Conservation (phyloP, 805 yeast species). For the Helenozyma baotianmanensis region DNA sequence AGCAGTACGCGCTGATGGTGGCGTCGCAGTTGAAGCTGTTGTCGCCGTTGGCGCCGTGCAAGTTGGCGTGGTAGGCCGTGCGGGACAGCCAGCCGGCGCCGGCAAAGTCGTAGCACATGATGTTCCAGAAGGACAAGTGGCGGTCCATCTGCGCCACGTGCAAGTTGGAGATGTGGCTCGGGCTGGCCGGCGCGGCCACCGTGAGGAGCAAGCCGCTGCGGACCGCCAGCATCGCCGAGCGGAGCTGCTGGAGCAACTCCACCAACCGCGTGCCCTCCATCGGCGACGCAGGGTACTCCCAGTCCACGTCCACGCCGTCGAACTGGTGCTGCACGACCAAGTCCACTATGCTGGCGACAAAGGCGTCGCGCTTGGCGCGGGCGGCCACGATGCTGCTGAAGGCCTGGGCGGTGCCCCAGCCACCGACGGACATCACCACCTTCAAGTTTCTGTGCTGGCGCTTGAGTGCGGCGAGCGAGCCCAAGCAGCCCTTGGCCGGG, state of each 20-base stretch:
- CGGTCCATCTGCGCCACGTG: conserved; percentile 52
- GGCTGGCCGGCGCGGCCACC: conserved; percentile 72
- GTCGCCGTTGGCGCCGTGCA: conserved; percentile 41
- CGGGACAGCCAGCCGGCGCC: conserved; percentile 65
- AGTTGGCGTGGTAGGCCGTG: conserved; percentile 68
- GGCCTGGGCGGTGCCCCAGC: conserved; percentile 52
- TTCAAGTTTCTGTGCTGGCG: conserved; percentile 38
- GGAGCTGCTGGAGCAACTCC: conserved; percentile 37
- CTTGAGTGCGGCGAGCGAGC: conserved; percentile 43
- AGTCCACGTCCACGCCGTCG: conserved; percentile 91
- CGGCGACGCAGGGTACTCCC: conserved; percentile 74
- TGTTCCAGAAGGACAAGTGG: conserved; percentile 66
- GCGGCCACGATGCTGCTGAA: conserved; percentile 24
- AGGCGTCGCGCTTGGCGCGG: conserved; percentile 29
- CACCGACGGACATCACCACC: conserved; percentile 77
- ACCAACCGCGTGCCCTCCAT: conserved; percentile 45
- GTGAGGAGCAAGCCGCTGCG: conserved; percentile 46
- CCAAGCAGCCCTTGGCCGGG: conserved; percentile 17
- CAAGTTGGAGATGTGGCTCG: conserved; percentile 39
- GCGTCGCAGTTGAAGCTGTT: conserved; percentile 44
- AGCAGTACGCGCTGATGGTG: conserved; percentile 43
- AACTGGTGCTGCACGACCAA: conserved; percentile 55
- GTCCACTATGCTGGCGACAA: conserved; percentile 46
- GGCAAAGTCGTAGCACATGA: conserved; percentile 87
- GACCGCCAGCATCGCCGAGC: conserved; percentile 18